Base-by-base conservation (phyloP, 331 rosid genomes). In the Pyrus hybrid region DNA sequence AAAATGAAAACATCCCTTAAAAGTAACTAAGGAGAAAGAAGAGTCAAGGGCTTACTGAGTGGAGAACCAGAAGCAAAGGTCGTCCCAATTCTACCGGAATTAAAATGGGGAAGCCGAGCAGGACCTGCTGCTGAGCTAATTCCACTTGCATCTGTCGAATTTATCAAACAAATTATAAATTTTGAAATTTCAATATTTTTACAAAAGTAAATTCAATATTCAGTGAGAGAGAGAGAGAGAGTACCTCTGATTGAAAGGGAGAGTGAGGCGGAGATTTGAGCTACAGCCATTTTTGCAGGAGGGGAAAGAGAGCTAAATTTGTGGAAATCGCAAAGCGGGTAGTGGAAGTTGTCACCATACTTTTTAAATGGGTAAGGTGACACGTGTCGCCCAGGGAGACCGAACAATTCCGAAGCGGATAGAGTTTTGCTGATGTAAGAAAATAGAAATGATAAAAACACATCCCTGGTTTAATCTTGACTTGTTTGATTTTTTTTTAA, bases 21-120 rank as follows among this genome's bases (percentile, higher is more conserved):
- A 3, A 43, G 45, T 37, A 43, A 12, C 49, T 3, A 12, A 43
- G 16, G 3, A 53, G 21, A 53, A 5, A 49, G 25, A 33, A 57
- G 23, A 57, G 25, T 9, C 23, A 58, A 71, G 49, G 3, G 54
- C 82, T 74, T 88, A 90, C 97, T 45, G 3, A 90, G 90, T 8
- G 92, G 90, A 35, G 91, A 85, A 58, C 97, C 96, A 66, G 91
- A 76, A 63, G 79, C 58, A 30, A 88, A 92, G 63, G 87, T 26
- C 2, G 93, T 29, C 45, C 88, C 83, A 57, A 73, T n/a, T 23
- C 76, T 72, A 62, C 71, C 29, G 45, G 79, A 83, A 64, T 35
- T 84, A 32, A 78, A 68, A 21, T 33, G 72, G 14, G 82, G 72
- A 80, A 80, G 74, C 76, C 79, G 81, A 68, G 80, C 77, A 77